Evolutionary conservation across 2,329 filamentous ascomycete species (phyloP), one percentile per base, ranked within the genome.

Genomic region (Ceratocystiopsis sp.): DNA sequence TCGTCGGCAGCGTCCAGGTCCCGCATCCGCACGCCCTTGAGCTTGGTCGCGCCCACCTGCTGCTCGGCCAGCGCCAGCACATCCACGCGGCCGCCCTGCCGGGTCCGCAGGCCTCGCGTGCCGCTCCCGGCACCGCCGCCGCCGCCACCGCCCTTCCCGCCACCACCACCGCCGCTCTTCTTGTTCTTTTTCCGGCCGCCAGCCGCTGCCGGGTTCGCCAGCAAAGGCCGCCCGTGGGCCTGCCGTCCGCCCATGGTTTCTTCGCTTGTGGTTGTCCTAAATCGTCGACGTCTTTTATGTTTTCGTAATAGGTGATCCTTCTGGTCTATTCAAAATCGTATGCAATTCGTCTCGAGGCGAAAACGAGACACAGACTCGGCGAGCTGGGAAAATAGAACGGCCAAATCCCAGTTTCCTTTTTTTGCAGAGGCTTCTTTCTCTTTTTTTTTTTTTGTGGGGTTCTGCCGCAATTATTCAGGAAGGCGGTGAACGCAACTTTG

Each of bases 1-100:
- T 74, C 69, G 13, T 73, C 65, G 39, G 74, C 69, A 12, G 74
- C 69, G 13, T 71, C 67, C 35, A 73, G 61, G 36, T 64, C 65
- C 38, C 73, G 63, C 61, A 59, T 50, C 49, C 66, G 49, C 60
- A 59, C 47, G 41, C 57, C 56, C 42, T 52, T 55, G 16, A 43
- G 43, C 10, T 45, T 48, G 12, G 63, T 62, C 10, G 53, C 25
- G 48, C 67, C 64, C 48, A 71, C 61, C 45, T 71, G 65, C 46
- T 71, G 64, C 45, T 67, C 64, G 19, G 73, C 73, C 45, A 74
- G 67, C 40, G 71, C 67, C 49, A 75, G 75, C 38, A 73, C 72
- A 47, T 75, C 65, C 44, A 75, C 61, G 3, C 45, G 42, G 68
- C 70, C 47, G 65, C 69, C 50, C 33, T 42, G 40, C 17, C 45